Base-by-base conservation (phyloP, 2,329 filamentous ascomycete genomes). In the Penicillium sp. region DNA sequence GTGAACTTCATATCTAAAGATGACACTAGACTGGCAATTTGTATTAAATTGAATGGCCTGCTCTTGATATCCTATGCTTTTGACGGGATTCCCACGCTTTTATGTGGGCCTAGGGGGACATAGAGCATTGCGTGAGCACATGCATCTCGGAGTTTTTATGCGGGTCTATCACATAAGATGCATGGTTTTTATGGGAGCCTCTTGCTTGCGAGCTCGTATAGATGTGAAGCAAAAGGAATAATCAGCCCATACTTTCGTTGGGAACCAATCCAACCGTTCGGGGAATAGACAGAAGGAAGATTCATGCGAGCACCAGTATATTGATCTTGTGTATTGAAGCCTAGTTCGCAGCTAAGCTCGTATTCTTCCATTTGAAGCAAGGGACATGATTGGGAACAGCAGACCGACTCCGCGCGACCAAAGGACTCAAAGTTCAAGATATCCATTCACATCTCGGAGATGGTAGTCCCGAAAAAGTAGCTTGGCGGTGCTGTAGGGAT, bases 391-490 rank as follows among this genome's bases (percentile, higher is more conserved):
- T 27, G 35, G 51, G 51, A 29, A 53, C 8, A 41, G 21, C 17
- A 25, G 12, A 35, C 25, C 9, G 27, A 48, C 35, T 42, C 29
- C 29, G 23, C 15, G 21, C n/a, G 21, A 57, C 33, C 17, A 29
- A 61, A 47, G 23, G 23, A 45, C 10, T 46, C 27, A 51, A 19
- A 23, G n/a, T 31, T 56, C 46, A 49, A 50, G 55, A 50, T 10
- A 33, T 29, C 12, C 27, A 51, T 47, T 33, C 43, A 49, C 6
- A 62, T 54, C 25, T 61, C 60, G 59, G 63, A 46, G 58, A 52
- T n/a, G 31, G 58, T 38, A 59, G 19, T 48, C 46, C 59, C 58
- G 54, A 63, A 49, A 49, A 35, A 31, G 29, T 23, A 45, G 46
- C 47, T 4, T 53, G 35, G 33, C 12, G 5, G 40, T 37, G 13